These are phyloP conservation scores for Diplosphaera chodatii DNA, from an alignment of 139 green algal genomes.

Conservation along the genomic window DNA sequence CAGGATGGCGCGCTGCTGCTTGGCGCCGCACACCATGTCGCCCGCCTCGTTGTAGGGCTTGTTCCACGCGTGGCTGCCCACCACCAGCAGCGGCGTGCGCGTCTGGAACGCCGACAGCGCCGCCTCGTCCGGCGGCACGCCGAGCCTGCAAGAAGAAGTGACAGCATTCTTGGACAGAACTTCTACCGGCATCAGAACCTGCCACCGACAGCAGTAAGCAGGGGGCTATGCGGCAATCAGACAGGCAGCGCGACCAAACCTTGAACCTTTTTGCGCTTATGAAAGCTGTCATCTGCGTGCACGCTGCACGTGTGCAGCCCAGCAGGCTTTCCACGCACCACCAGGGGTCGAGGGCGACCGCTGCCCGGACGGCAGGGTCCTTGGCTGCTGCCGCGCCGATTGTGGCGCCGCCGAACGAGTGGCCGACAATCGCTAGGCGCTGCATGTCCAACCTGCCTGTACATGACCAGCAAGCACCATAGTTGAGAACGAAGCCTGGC, in stretches of 20 bases:
- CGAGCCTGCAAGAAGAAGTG: conserved; percentile 16
- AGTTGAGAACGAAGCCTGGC: too few relatives aligned
- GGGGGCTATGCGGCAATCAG: too few relatives aligned
- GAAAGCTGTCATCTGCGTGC: neutral
- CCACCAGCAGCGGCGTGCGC: conserved; percentile 37
- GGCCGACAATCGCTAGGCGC: conserved; percentile 36
- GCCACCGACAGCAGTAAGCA: neutral
- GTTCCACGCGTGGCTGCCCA: conserved; percentile 61
- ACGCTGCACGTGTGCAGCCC: too few relatives aligned
- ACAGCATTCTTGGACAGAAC: too few relatives aligned
- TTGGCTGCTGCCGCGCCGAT: conserved; percentile 27
- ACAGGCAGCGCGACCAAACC: too few relatives aligned
- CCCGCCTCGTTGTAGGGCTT: conserved; percentile 33
- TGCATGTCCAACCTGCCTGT: conserved; percentile 30
- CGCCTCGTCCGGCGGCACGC: conserved; percentile 18
- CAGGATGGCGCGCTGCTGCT: conserved; percentile 41
- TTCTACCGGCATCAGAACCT: too few relatives aligned
- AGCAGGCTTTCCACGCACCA: too few relatives aligned
- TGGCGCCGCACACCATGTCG: conserved; percentile 32
- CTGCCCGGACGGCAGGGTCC: conserved; percentile 29
- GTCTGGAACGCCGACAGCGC: conserved; percentile 22
- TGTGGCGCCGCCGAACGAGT: conserved; percentile 60
- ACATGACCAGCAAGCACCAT: too few relatives aligned
- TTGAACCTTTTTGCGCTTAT: too few relatives aligned
- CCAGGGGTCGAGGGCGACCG: conserved; percentile 53